Evolutionary conservation across 129 eudicot species (phyloP).

Genomic region (Sambucus nigra): DNA sequence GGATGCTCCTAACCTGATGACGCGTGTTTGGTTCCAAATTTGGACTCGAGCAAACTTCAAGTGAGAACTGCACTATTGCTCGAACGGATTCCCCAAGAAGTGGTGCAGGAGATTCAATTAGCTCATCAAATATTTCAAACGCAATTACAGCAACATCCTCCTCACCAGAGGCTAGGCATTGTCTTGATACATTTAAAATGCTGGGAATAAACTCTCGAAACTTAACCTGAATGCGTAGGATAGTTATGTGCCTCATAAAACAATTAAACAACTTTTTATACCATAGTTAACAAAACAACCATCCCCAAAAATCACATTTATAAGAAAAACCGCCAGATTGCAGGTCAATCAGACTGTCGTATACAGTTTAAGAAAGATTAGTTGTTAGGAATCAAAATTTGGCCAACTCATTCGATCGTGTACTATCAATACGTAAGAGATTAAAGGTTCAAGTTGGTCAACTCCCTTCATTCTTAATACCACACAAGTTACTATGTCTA

Average conservation of each 20-base stretch:
- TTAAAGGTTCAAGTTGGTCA: too few species aligned
- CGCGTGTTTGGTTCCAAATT: conserved; percentile 73
- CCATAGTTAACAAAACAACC: neutral
- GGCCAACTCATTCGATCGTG: too few species aligned
- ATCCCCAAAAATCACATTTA: too few species aligned
- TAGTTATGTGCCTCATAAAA: conserved; percentile 7
- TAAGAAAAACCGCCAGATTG: too few species aligned
- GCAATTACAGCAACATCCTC: conserved; percentile 83
- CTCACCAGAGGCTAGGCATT: conserved; percentile 90
- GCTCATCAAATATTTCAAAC: conserved; percentile 93
- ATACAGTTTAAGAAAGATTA: too few species aligned
- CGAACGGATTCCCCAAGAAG: conserved; percentile 85
- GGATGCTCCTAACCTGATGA: conserved; percentile 61
- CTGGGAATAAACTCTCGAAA: conserved; percentile 93
- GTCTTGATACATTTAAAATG: conserved; percentile 81
- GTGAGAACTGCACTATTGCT: conserved; percentile 88
- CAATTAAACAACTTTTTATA: neutral
- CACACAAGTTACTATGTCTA: too few species aligned
- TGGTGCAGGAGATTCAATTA: conserved; percentile 90
- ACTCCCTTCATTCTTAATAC: too few species aligned
- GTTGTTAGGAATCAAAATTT: too few species aligned
- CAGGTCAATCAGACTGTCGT: too few species aligned
- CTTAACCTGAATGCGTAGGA: conserved; percentile 44
- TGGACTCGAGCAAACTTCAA: conserved; percentile 69
- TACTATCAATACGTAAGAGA: too few species aligned